Base-by-base conservation (phyloP, 257 asterid genomes). In the Ehretia macrophylla region DNA sequence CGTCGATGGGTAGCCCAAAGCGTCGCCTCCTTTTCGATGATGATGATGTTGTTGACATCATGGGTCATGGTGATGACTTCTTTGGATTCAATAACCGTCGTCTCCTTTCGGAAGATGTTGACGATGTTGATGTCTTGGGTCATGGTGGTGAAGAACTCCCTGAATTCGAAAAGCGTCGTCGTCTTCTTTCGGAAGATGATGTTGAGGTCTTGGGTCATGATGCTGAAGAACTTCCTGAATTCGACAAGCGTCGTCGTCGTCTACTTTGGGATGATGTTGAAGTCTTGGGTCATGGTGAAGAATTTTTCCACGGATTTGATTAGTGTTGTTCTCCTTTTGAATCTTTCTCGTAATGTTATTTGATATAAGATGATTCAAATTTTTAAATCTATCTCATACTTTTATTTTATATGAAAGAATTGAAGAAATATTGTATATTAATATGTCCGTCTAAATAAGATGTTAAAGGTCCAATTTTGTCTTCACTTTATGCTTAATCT, bases 21-120 rank as follows among this genome's bases (percentile, higher is more conserved):
- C 44, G 44, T 38, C 11, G 11, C 11, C 44, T 5, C 11, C 44
- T 38, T 38, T 38, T 11, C 44, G 16, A 10, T 10, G 47, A 10
- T 42, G 47, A 10, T 42, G 4, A 42, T 10, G 11, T 1, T 2
- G 47, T 42, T 42, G 5, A 10, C 16, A 10, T 11, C 12, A 3
- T 42, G 16, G 47, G 47, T 42, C 47, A 42, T 10, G 47, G 47
- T 42, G 11, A 10, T 42, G 8, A 42, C 4, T 14, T 42, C 47
- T 42, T 42, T 27, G 47, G 8, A 3, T 42, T 42, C 47, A 42
- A 42, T 5, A 57, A 59, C 6, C 88, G 93, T 0, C 93, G 93
- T 13, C 93, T 87, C 27, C 69, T 80, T 16, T 70, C 76, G 0
- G 73, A n/a, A n/a, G n/a, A n/a, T n/a, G n/a, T n/a, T n/a, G 65